A percentile compares a stretch with the other conserved stretches of the same genome.
Evolutionary conservation across 2,329 filamentous ascomycete species (phyloP).

Genomic region (Fusarium mexicanum): DNA sequence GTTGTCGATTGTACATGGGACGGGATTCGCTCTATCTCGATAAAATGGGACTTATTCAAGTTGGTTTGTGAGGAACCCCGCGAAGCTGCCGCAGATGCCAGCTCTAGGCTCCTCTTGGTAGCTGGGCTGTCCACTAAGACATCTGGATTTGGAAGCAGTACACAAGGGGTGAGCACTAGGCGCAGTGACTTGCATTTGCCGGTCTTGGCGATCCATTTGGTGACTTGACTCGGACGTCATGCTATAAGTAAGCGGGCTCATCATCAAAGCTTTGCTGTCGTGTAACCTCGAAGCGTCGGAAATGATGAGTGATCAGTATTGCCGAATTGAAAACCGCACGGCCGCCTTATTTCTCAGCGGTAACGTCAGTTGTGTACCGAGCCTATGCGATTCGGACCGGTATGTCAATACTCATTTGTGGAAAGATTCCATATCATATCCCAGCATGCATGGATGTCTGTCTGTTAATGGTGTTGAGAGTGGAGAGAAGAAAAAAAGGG

Average conservation of each 20-base stretch:
- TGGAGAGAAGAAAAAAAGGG: neutral
- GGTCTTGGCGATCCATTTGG: conserved; percentile 27
- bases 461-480: neutral
- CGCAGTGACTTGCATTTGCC: conserved; percentile 31
- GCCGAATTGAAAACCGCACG: neutral
- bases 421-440: neutral
- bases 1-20: conserved; percentile 15
- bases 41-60: conserved; percentile 27
- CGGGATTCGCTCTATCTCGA: conserved; percentile 30
- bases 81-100: conserved; percentile 24
- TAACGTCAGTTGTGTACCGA: neutral
- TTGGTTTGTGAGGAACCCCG: conserved; percentile 6
- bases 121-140: conserved; percentile 18
- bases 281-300: conserved; percentile 14
- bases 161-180: conserved; percentile 26
- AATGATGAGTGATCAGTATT: conserved; percentile 12
- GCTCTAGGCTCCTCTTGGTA: conserved; percentile 5
- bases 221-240: conserved; percentile 43
- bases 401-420: neutral
- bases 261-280: conserved; percentile 1
- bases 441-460: neutral
- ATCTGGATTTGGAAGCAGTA: conserved; percentile 10
- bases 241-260: conserved; percentile 11
- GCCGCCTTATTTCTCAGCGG: conserved; percentile 2
- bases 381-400: conserved; percentile 27